Evolutionary conservation across 768 basidiomycete genomes (phyloP).

Genomic region (Cystofilobasidium ferigula): DNA sequence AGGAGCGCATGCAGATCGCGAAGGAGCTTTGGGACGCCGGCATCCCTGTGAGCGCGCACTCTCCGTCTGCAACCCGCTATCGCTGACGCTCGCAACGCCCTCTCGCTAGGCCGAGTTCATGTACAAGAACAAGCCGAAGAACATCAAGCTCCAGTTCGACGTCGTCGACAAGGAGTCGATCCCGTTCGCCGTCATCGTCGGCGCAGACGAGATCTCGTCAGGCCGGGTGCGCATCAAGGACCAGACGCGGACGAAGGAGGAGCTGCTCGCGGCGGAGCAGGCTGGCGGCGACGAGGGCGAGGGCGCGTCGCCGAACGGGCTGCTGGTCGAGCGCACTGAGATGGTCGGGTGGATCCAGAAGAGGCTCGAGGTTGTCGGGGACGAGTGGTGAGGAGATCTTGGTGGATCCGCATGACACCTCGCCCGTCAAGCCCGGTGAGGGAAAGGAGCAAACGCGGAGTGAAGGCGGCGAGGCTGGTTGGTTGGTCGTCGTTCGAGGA

Average conservation of each 20-base stretch:
- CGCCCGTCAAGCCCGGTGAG: too few species aligned
- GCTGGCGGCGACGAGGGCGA: slow-evolving; percentile 48
- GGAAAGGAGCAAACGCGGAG: too few species aligned
- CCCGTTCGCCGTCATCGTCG: slow-evolving; percentile 87
- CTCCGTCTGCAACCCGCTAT: slow-evolving; percentile 39
- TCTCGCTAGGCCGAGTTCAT: slow-evolving; percentile 68
- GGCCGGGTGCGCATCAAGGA: slow-evolving; percentile 86
- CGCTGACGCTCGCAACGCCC: background rate
- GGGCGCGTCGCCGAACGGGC: slow-evolving; percentile 2
- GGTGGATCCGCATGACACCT: background rate
- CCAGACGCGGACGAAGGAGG: slow-evolving; percentile 54
- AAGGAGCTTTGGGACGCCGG: slow-evolving; percentile 72
- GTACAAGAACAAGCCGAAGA: slow-evolving; percentile 83
- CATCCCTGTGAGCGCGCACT: too few species aligned
- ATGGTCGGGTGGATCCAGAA: slow-evolving; percentile 52
- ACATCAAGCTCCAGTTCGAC: slow-evolving; percentile 65
- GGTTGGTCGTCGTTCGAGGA: too few species aligned
- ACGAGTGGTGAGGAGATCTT: background rate
- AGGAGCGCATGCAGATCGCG: slow-evolving; percentile 70
- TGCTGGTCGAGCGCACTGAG: slow-evolving; percentile 52
- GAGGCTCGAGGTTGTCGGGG: slow-evolving; percentile 27
- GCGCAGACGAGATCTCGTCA: slow-evolving; percentile 66
- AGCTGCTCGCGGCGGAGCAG: slow-evolving; percentile 42
- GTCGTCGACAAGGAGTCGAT: slow-evolving; percentile 83
- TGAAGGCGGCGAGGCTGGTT: too few species aligned